These are phyloP conservation scores for Aspergillus pseudonomiae DNA, from an alignment of 2,329 filamentous ascomycete genomes.

Conservation along the genomic window DNA sequence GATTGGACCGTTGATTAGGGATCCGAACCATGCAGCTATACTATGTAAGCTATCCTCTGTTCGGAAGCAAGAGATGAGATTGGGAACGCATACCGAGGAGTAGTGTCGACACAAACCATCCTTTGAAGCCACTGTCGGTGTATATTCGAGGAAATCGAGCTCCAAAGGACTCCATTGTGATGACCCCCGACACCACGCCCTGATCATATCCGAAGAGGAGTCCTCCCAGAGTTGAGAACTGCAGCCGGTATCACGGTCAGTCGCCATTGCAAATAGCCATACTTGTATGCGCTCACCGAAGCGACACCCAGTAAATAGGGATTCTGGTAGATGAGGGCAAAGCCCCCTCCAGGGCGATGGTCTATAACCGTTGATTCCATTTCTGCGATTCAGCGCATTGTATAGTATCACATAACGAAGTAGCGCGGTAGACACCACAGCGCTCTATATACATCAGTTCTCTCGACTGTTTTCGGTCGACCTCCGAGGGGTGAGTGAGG, in stretches of 20 bases:
- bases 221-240: slow-evolving; percentile 48
- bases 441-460: not conserved
- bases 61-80: too few species aligned
- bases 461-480: not conserved
- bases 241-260: not conserved
- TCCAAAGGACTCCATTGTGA: slow-evolving; percentile 52
- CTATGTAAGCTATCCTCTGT: slow-evolving; percentile 7
- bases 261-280: not conserved
- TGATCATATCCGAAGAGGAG: slow-evolving; percentile 56
- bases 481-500: not conserved
- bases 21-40: slow-evolving; percentile 53
- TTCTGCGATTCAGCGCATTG: not conserved
- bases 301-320: slow-evolving; percentile 51
- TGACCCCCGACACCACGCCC: slow-evolving; percentile 52
- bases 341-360: slow-evolving; percentile 25
- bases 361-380: slow-evolving; percentile 24
- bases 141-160: slow-evolving; percentile 46
- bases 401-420: not conserved
- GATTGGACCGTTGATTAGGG: slow-evolving; percentile 51
- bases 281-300: slow-evolving; percentile 32
- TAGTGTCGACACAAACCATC: slow-evolving; percentile 57
- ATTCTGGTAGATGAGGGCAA: slow-evolving; percentile 40
- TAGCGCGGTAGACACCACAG: not conserved
- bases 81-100: slow-evolving; percentile 41
- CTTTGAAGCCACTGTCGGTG: slow-evolving; percentile 52